Base-by-base conservation (phyloP, 2,329 filamentous ascomycete species). In the Whalleya microplaca region DNA sequence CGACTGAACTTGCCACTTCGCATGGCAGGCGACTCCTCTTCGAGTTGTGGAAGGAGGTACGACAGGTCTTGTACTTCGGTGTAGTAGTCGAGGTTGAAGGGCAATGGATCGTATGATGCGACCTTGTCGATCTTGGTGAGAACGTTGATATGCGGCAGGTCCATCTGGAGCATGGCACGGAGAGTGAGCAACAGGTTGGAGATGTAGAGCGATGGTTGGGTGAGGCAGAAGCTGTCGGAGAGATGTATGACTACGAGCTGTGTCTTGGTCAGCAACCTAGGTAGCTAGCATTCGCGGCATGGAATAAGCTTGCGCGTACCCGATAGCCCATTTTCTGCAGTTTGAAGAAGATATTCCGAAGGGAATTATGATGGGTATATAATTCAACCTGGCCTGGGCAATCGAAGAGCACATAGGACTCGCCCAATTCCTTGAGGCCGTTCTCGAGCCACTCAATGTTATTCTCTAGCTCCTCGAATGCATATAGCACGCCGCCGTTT, bases 41-140 rank as follows among this genome's bases (percentile, higher is more conserved):
- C 87, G 42, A 99, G 84, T 58, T 88, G 82, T 1, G 92, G 92
- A 0, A 95, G 83, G 12, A 99, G 81, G 65, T 96, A 92, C 20
- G 85, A 85, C 3, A 99, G 83, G 68, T 97, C 92, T 74, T 99
- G 93, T 7, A 98, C 94, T 73, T 99, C 94, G 59, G 95, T 98
- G 73, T 98, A 99, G 75, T 89, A 99, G 64, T 97, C 93, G 57
- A 99, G 86, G 68, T 96, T 96, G 80, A 99, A 97, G 0, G 93
- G 92, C 0, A 99, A 81, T 21, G 91, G 85, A 45, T 91, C 88
- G 70, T 96, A 97, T 50, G 89, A 86, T 37, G 87, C 80, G 51
- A 99, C 81, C 71, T 97, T 97, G 76, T 99, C 95, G 76, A 99
- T 96, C 77, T 99, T 99, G 55, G 93, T 97, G 21, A 99, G 84